Conservation (phyloP, 2,329 filamentous ascomycete genomes). For the Exophiala calicioides region DNA sequence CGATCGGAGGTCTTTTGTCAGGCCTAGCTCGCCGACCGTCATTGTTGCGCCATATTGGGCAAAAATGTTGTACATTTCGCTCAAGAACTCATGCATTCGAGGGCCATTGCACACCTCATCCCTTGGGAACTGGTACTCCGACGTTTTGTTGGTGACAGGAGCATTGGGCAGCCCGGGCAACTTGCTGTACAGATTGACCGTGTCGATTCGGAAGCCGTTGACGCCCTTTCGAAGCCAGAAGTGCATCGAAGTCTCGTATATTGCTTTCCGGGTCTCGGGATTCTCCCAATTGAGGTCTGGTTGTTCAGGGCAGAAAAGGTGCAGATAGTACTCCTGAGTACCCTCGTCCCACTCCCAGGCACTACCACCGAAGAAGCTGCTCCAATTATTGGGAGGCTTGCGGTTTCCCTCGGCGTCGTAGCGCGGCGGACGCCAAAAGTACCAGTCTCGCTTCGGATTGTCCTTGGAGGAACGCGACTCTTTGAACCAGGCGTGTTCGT, state of each 20-base stretch:
- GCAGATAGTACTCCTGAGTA: slow-evolving; percentile 61
- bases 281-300: slow-evolving; percentile 81
- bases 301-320: slow-evolving; percentile 69
- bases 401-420: slow-evolving; percentile 55
- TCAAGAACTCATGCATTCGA: slow-evolving; percentile 58
- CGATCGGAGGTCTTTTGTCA: slow-evolving; percentile 44
- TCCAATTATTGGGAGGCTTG: slow-evolving; percentile 61
- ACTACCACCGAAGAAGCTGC: slow-evolving; percentile 38
- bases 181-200: slow-evolving; percentile 25
- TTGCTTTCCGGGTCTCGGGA: slow-evolving; percentile 59
- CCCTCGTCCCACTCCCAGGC: slow-evolving; percentile 23
- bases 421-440: slow-evolving; percentile 63
- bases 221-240: slow-evolving; percentile 74
- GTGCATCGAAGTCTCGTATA: slow-evolving; percentile 66
- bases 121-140: slow-evolving; percentile 46
- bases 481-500: slow-evolving; percentile 58
- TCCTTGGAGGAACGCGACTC: slow-evolving; percentile 52
- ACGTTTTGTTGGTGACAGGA: not conserved
- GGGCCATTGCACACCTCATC: slow-evolving; percentile 53
- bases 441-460: slow-evolving; percentile 60
- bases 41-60: slow-evolving; percentile 60
- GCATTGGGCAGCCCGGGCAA: not conserved
- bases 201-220: slow-evolving; percentile 67
- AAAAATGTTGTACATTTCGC: slow-evolving; percentile 56
- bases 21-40: slow-evolving; percentile 62